phyloP scores from a whole-genome alignment of 768 basidiomycete species.

The Panaeolus cyanescens region DNA sequence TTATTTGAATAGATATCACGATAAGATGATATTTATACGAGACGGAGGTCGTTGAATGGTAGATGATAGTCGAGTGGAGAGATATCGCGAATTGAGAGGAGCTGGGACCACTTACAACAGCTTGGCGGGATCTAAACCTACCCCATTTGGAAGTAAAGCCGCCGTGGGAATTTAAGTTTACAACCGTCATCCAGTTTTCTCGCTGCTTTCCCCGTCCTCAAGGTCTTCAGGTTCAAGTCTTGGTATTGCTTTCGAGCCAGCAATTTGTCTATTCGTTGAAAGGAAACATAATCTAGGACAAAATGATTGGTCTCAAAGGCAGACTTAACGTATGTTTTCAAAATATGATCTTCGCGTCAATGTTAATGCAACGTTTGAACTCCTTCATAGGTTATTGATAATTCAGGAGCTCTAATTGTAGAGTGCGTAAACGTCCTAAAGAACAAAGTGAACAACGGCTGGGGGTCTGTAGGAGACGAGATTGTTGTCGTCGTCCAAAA shows the following conservation, averaged over 20 bases:
- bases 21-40: constrained; percentile 1
- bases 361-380: background rate
- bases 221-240: background rate
- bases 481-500: constrained; percentile 94
- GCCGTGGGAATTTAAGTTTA: constrained; percentile 25
- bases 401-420: constrained; percentile 91
- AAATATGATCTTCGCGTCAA: background rate
- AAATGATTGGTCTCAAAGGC: constrained; percentile 94
- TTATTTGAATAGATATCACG: constrained; percentile 16
- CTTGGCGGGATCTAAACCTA: constrained; percentile 8
- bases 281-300: background rate
- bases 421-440: constrained; percentile 98
- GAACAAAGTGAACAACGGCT: constrained; percentile 93
- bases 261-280: background rate
- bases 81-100: background rate
- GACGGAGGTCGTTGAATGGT: constrained; percentile 7
- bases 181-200: constrained; percentile 11
- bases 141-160: constrained; percentile 16
- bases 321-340: constrained; percentile 72
- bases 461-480: constrained; percentile 92
- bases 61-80: constrained; percentile 14
- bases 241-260: background rate
- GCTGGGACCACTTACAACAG: background rate
- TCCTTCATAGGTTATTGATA: constrained; percentile 84
- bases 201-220: constrained; percentile 11